A percentile compares a stretch with the other conserved stretches of the same genome.
These are phyloP conservation scores for Hericium coralloides DNA, from an alignment of 768 basidiomycete species.

Conservation along the genomic window DNA sequence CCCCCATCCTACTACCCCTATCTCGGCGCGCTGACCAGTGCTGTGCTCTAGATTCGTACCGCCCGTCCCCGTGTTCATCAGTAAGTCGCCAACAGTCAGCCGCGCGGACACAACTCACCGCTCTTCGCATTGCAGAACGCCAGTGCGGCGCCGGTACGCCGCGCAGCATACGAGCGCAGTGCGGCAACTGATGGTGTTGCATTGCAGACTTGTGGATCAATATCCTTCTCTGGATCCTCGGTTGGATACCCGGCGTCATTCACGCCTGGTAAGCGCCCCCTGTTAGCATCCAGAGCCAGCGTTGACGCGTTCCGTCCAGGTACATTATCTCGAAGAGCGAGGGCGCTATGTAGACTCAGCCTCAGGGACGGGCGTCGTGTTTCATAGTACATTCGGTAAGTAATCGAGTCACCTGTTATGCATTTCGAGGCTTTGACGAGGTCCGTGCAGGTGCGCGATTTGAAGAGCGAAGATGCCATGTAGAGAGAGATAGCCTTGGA, in stretches of 20 bases:
- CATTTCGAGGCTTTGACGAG: no score
- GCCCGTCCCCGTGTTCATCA: conserved; percentile 23
- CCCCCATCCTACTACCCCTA: neutral
- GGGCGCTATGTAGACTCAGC: conserved; percentile 23
- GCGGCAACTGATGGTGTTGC: neutral
- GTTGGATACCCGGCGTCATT: conserved; percentile 36
- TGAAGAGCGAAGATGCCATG: no score
- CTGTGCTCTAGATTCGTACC: conserved; percentile 21
- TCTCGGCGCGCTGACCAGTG: neutral
- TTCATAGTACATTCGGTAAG: no score
- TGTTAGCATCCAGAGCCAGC: no score
- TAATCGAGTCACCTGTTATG: no score
- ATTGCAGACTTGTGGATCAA: conserved; percentile 29
- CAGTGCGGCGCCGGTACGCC: conserved; percentile 18
- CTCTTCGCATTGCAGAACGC: conserved; percentile 14
- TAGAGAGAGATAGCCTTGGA: no score
- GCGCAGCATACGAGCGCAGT: neutral
- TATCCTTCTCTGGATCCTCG: conserved; percentile 32
- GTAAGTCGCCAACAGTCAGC: conserved; percentile 14
- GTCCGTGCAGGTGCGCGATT: no score
- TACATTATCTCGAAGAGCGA: conserved; percentile 23
- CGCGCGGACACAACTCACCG: neutral
- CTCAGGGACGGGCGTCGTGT: no score
- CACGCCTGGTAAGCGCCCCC: conserved; percentile 32
- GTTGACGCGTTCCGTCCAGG: conserved; percentile 9